Base-by-base conservation (phyloP, 345 rosid genomes). In the Rhizophora mangle region DNA sequence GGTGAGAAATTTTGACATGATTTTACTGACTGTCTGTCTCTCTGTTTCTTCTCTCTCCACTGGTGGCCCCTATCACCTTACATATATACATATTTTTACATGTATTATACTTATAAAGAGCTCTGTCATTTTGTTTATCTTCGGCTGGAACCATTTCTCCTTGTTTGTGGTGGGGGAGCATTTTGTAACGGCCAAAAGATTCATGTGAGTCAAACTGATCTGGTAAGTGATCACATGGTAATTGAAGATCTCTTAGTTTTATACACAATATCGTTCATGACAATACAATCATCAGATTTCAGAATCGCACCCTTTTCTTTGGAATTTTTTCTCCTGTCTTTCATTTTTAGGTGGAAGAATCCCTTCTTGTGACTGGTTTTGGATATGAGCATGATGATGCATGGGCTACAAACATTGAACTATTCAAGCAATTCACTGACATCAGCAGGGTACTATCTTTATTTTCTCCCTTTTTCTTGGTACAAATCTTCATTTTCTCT, bases 321-420 rank as follows among this genome's bases (percentile, higher is more conserved):
- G 22, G 16, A 9, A 55, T 3, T 22, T 22, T 54, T 55, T 55
- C 29, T 55, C 60, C 26, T 29, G 8, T 66, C 62, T 60, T 67
- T 24, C 3, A 72, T 19, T 52, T 68, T 51, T 67, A 94, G 98
- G 93, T 94, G 76, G 97, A 91, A 83, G 85, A 76, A 71, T 91
- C 98, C 71, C 97, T 94, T 85, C 87, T 94, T 56, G 89, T 94
- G 49, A 94, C 98, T 72, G 98, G 98, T 34, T 94, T 94, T 68
- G 97, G 98, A n/a, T 94, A 94, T 74, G 97, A 94, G 60, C 97
- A 91, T 26, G 98, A 94, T 79, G 95, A 91, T 72, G 85, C 96
- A 0, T 94, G 98, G 98, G 59, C 82, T 52, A 86, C 96, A 67
- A 94, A 91, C 84, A 88, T 94, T 63, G 89, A 94, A 30, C 65